Evolutionary conservation across 495 filamentous ascomycete species (phyloP), one percentile per base, ranked within the genome.

Genomic region (Xylaria acuta): DNA sequence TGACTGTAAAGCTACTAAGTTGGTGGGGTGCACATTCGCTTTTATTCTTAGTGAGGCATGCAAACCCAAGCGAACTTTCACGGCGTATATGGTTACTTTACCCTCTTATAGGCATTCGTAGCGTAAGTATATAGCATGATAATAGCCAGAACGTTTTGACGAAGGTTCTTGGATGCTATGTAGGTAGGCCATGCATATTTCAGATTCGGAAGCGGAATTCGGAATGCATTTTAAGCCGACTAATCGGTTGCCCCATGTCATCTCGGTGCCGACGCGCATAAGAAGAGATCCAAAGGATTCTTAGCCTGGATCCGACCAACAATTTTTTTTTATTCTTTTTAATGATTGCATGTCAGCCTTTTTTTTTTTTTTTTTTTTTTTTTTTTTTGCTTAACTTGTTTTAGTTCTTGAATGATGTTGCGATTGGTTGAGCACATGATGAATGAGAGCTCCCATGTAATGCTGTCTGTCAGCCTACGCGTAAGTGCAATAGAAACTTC

Each of bases 221-320:
- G 59, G 9, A 41, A 43, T 25, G 38, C 20, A 30, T n/a, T 20
- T 30, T 30, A 14, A 56, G 64, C 65, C 38, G 65, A 56, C 65
- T 49, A 67, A 67, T 67, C 65, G 47, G 65, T 6, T 67, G 12
- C n/a, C 34, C 1, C 9, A 9, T 36, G 9, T 54, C n/a, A 30
- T 41, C 6, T 67, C 65, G 65, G 49, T 43, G 22, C 65, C 65
- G 65, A 56, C 36, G 1, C 47, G 47, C 8, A 64, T 64, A 40
- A 18, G 5, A 34, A 20, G 12, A 40, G 20, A 18, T 45, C 14
- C 0, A 20, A 36, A 47, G 40, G 22, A 47, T 64, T 30, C 11
- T 51, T 27, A 30, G 53, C 25, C 53, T 53, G 7, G 27, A 11
- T 32, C 27, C 3, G 25, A 16, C 27, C 32, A 56, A 6, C 5